These are phyloP conservation scores for Delitschia confertaspora DNA, from an alignment of 495 filamentous ascomycete species.

Conservation along the genomic window DNA sequence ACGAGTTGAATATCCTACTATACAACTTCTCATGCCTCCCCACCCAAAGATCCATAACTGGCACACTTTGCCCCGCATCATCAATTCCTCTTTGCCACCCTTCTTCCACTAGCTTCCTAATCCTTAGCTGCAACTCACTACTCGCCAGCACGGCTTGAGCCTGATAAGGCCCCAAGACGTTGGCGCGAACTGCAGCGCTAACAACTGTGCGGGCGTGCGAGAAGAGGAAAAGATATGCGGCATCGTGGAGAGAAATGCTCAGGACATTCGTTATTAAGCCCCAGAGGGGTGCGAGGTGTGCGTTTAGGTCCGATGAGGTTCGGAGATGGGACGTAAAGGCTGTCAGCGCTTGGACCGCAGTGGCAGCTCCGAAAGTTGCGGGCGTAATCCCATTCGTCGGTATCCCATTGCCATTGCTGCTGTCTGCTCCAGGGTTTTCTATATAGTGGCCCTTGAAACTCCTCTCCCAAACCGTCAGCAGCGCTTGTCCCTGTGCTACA, in stretches of 20 bases:
- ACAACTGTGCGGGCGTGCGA: conserved; percentile 81
- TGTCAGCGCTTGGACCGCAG: conserved; percentile 11
- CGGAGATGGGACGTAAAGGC: conserved; percentile 21
- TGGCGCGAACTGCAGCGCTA: conserved; percentile 80
- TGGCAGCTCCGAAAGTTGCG: not conserved
- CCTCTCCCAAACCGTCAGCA: conserved; percentile 84
- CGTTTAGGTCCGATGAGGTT: conserved; percentile 29
- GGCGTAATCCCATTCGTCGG: too few species aligned
- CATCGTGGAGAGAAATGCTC: conserved; percentile 51
- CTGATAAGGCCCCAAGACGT: conserved; percentile 87
- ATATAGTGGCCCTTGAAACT: conserved; percentile 45
- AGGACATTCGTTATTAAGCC: conserved; percentile 59
- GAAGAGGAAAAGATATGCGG: conserved; percentile 78
- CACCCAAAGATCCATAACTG: conserved; percentile 85
- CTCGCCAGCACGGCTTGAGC: conserved; percentile 75
- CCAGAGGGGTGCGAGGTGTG: conserved; percentile 75
- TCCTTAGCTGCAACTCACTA: conserved; percentile 48
- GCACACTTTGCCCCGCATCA: conserved; percentile 77
- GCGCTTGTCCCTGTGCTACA: conserved; percentile 71
- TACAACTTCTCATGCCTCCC: conserved; percentile 93
- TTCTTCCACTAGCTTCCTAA: conserved; percentile 51
- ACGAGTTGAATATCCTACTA: conserved; percentile 90
- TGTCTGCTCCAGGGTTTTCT: conserved; percentile 2
- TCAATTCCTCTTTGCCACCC: conserved; percentile 53
- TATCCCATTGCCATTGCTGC: not conserved